Percentiles rank a stretch among this genome's conserved stretches.
phyloP scores from a whole-genome alignment of 2,329 filamentous ascomycete species.

The Fusarium falciforme region DNA sequence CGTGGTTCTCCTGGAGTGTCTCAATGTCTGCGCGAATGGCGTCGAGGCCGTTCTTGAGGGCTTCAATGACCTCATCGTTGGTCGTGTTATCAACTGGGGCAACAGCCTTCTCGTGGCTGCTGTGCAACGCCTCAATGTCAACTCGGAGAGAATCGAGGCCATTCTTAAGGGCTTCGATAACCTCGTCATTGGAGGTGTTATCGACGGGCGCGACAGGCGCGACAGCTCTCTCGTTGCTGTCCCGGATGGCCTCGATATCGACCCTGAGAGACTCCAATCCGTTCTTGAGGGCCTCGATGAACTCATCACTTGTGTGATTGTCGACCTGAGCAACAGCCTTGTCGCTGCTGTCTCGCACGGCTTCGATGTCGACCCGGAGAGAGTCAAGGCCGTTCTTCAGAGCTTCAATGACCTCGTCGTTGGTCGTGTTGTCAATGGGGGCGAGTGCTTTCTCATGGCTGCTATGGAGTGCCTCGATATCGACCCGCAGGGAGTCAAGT shows the following conservation, averaged over 20 bases:
- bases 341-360: constrained; percentile 70
- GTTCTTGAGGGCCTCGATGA: constrained; percentile 34
- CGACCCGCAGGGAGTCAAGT: constrained; percentile 74
- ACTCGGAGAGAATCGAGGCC: constrained; percentile 76
- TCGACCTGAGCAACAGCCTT: constrained; percentile 35
- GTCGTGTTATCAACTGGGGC: constrained; percentile 24
- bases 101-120: constrained; percentile 60
- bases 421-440: constrained; percentile 28
- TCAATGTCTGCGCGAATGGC: constrained; percentile 40
- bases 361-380: constrained; percentile 38
- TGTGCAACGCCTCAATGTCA: constrained; percentile 79
- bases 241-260: constrained; percentile 60
- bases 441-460: constrained; percentile 58
- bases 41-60: constrained; percentile 38
- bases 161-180: constrained; percentile 81
- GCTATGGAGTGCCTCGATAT: constrained; percentile 78
- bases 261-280: constrained; percentile 32
- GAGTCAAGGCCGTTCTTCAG: constrained; percentile 39
- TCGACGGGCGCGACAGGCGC: constrained; percentile 73
- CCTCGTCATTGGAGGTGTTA: constrained; percentile 81
- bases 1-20: constrained; percentile 71
- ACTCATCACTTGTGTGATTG: constrained; percentile 33
- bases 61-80: constrained; percentile 37
- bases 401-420: constrained; percentile 37
- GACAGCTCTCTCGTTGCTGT: constrained; percentile 64